These are phyloP conservation scores for Brassica rapa DNA, from an alignment of 345 rosid genomes.

Conservation along the genomic window DNA sequence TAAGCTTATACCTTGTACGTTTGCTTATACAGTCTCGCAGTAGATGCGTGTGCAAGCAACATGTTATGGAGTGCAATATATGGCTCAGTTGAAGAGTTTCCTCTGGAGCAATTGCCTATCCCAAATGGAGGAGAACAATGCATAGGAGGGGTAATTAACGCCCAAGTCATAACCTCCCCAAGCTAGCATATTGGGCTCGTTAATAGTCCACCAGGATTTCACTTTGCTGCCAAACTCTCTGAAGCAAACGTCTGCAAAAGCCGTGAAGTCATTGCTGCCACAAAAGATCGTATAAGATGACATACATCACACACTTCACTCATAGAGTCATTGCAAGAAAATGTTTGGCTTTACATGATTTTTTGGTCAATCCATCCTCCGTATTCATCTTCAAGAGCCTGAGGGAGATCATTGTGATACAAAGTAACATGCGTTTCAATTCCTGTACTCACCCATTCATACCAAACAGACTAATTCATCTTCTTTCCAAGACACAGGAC, in stretches of 20 bases:
- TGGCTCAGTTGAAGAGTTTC: constrained; percentile 72
- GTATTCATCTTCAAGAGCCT: constrained; percentile 70
- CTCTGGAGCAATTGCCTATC: constrained; percentile 32
- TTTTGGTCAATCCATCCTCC: constrained; percentile 63
- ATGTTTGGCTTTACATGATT: constrained; percentile 47
- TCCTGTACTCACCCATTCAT: constrained; percentile 30
- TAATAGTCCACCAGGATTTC: constrained; percentile 61
- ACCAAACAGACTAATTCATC: not conserved
- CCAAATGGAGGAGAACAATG: not conserved
- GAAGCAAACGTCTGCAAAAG: constrained; percentile 69
- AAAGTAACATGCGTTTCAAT: constrained; percentile 61
- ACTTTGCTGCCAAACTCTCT: constrained; percentile 65
- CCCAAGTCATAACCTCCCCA: constrained; percentile 43
- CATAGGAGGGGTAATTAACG: constrained; percentile 29
- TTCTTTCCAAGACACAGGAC: not conserved
- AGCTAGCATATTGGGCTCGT: constrained; percentile 63
- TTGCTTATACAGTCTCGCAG: constrained; percentile 49
- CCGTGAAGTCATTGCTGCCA: constrained; percentile 73
- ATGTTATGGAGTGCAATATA: constrained; percentile 60
- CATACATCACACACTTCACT: not conserved
- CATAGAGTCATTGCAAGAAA: not conserved
- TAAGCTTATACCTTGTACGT: constrained; percentile 58
- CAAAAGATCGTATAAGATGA: not conserved
- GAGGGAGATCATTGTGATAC: constrained; percentile 57
- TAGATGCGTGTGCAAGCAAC: constrained; percentile 64